These are phyloP conservation scores for Paecilomyces niveus DNA, from an alignment of 2,329 filamentous ascomycete genomes.

Conservation along the genomic window DNA sequence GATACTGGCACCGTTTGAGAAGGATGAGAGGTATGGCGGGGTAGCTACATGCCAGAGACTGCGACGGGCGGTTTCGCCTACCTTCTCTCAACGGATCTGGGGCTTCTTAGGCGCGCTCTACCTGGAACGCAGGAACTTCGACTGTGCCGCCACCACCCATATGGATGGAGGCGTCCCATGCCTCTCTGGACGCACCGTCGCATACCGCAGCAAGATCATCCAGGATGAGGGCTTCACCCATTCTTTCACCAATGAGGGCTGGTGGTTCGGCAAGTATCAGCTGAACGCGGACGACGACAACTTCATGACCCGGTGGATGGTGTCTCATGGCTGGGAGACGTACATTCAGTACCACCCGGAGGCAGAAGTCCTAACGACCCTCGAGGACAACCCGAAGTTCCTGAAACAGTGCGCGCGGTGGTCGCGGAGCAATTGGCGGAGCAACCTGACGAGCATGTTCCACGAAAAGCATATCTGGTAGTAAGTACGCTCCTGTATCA, in stretches of 20 bases:
- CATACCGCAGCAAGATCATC: constrained; percentile 82
- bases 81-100: constrained; percentile 60
- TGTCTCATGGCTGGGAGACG: constrained; percentile 86
- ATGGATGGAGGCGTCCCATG: constrained; percentile 95
- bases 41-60: constrained; percentile 89
- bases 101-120: constrained; percentile 90
- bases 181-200: constrained; percentile 88
- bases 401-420: constrained; percentile 89
- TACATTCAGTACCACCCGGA: constrained; percentile 91
- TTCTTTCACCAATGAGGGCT: constrained; percentile 85
- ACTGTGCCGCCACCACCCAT: constrained; percentile 91
- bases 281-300: constrained; percentile 97
- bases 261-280: constrained; percentile 69
- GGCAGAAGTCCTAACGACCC: constrained; percentile 85
- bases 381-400: constrained; percentile 84
- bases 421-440: constrained; percentile 96
- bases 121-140: constrained; percentile 89
- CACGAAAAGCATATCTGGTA: constrained; percentile 76
- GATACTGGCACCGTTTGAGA: constrained; percentile 89
- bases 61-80: constrained; percentile 57
- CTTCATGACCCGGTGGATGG: constrained; percentile 94
- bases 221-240: constrained; percentile 78
- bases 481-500: constrained; percentile 51
- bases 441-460: constrained; percentile 86
- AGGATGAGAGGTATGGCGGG: constrained; percentile 67